Conservation (phyloP, 2,329 filamentous ascomycete species). For the Pestalotiopsis sp. region DNA sequence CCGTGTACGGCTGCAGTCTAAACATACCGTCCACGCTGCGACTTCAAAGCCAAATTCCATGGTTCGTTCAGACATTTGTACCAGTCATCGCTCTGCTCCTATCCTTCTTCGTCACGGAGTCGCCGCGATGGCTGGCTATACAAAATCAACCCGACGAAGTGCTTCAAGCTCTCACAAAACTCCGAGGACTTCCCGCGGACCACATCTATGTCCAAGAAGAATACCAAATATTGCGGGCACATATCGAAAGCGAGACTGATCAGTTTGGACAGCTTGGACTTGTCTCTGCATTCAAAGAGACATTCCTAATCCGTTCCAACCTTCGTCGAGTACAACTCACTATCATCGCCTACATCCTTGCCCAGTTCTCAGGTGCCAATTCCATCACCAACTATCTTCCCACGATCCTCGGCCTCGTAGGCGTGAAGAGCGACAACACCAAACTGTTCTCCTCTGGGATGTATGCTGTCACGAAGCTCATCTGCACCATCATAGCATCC, state of each 20-base stretch:
- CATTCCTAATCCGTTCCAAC: constrained; percentile 39
- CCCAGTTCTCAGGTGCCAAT: constrained; percentile 48
- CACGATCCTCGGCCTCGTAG: constrained; percentile 42
- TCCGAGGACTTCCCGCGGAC: constrained; percentile 34
- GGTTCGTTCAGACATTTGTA: not conserved
- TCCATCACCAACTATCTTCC: constrained; percentile 47
- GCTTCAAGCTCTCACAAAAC: constrained; percentile 28
- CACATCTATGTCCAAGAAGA: constrained; percentile 30
- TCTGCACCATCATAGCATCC: not conserved
- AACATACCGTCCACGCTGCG: not conserved
- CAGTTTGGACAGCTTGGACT: constrained; percentile 13
- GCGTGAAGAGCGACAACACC: constrained; percentile 30
- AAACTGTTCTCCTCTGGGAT: constrained; percentile 43
- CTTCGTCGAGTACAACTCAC: constrained; percentile 43
- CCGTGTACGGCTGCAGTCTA: not conserved
- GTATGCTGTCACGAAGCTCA: not conserved
- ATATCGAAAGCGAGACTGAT: constrained; percentile 9
- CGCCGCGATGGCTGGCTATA: constrained; percentile 49
- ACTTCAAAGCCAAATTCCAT: not conserved
- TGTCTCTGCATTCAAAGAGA: constrained; percentile 31
- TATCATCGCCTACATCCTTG: constrained; percentile 39
- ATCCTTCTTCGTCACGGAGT: constrained; percentile 30
- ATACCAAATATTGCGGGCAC: constrained; percentile 17
- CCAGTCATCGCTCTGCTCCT: not conserved
- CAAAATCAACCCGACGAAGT: constrained; percentile 49